Base-by-base conservation (phyloP, 306 rosid genomes). In the Medicago ruthenica region DNA sequence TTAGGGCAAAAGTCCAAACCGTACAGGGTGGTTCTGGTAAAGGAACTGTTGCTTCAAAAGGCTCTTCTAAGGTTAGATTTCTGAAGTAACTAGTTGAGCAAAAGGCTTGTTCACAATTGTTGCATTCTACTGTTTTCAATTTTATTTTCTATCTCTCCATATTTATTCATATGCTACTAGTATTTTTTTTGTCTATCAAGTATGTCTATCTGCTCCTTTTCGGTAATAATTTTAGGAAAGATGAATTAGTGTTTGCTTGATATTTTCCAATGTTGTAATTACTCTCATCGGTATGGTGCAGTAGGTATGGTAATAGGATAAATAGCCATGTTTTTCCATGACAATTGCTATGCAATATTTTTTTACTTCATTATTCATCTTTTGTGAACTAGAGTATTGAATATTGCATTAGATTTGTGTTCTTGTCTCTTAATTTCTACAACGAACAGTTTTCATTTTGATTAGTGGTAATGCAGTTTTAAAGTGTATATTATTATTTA, bases 11-110 rank as follows among this genome's bases (percentile, higher is more conserved):
- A 77, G 74, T 75, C 69, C 94, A 87, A 87, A 81, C 81, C 83
- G 21, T 84, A 24, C 97, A 86, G 74, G 60, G 88, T 83, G 90
- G 93, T 75, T 92, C 99, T 75, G 51, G 76, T 64, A 95, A 79
- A 88, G 97, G 97, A 83, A 45, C 76, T 42, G 53, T 91, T 81
- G 51, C 81, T 10, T 16, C 87, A 40, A 96, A 87, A 83, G 83
- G 90, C 75, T 96, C 97, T 82, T 90, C 98, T 15, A 96, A 89
- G 96, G 99, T 96, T 53, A 82, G 91, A 44, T 27, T 37, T 76
- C 45, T 9, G 17, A 41, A 44, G 55, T 24, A 45, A 57, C 53
- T 77, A 2, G 20, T 36, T 42, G 50, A 70, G 57, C 47, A 68
- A 73, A 67, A 51, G 24, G 53, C 42, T 76, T 73, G 27, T 58